Conservation (phyloP, 768 basidiomycete genomes). For the Mycena epipterygia region DNA sequence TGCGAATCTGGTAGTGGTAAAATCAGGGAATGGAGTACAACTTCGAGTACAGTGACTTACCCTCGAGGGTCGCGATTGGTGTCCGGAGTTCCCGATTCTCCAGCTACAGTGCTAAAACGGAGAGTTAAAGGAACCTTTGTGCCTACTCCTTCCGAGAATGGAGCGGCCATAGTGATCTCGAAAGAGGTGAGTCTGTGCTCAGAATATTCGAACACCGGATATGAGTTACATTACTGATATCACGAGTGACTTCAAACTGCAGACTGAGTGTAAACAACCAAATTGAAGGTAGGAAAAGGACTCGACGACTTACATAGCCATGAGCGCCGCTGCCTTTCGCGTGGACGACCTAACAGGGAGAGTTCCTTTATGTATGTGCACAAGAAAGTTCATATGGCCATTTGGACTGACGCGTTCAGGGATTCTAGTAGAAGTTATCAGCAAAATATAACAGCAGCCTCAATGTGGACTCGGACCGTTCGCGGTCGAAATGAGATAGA, state of each 20-base stretch:
- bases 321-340: slow-evolving; percentile 37
- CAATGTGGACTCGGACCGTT: too few relatives aligned
- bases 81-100: slow-evolving; percentile 30
- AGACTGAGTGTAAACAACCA: background rate
- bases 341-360: slow-evolving; percentile 26
- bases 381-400: background rate
- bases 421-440: too few relatives aligned
- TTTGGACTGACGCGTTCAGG: slow-evolving; percentile 30
- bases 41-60: background rate
- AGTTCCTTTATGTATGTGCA: background rate
- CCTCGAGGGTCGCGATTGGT: slow-evolving; percentile 37
- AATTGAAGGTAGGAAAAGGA: background rate
- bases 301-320: slow-evolving; percentile 20
- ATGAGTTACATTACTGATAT: slow-evolving; percentile 26
- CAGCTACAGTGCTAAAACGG: slow-evolving; percentile 33
- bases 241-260: slow-evolving; percentile 35
- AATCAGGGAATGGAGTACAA: background rate
- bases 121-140: slow-evolving; percentile 30
- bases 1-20: slow-evolving; percentile 13
- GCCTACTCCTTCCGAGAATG: slow-evolving; percentile 36
- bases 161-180: slow-evolving; percentile 34
- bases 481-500: slow-evolving; percentile 1
- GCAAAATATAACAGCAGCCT: too few relatives aligned
- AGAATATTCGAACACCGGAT: background rate
- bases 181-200: background rate